Conservation (phyloP, 768 basidiomycete genomes). For the Suillus clintonianus region DNA sequence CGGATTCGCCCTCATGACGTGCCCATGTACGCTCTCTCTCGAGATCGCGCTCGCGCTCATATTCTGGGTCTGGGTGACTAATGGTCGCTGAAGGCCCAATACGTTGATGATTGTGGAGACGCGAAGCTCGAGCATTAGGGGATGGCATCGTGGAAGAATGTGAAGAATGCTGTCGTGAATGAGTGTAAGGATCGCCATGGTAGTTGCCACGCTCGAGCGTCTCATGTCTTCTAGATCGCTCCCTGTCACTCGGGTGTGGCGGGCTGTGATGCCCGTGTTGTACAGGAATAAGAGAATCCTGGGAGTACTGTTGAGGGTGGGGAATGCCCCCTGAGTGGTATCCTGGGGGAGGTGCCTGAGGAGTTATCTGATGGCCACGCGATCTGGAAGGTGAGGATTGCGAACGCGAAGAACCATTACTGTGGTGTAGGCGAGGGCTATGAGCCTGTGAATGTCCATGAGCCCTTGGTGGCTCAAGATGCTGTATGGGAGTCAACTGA, state of each 20-base stretch:
- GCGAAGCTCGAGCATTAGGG: constrained; percentile 38
- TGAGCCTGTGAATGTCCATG: constrained; percentile 38
- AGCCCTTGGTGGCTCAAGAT: constrained; percentile 34
- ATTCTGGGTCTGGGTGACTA: constrained; percentile 38
- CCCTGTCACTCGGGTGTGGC: constrained; percentile 43
- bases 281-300: constrained; percentile 45
- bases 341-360: constrained; percentile 29
- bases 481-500: constrained; percentile 47
- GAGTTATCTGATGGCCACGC: constrained; percentile 45
- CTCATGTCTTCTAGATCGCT: constrained; percentile 52
- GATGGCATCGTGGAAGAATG: constrained; percentile 35
- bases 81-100: constrained; percentile 63
- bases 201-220: constrained; percentile 40
- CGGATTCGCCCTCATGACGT: constrained; percentile 40
- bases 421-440: constrained; percentile 45
- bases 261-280: constrained; percentile 54
- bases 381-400: constrained; percentile 51
- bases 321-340: constrained; percentile 39
- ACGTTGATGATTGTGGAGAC: constrained; percentile 67
- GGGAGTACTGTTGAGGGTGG: constrained; percentile 46
- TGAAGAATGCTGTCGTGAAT: constrained; percentile 32
- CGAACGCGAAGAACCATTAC: constrained; percentile 46
- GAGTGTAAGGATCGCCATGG: constrained; percentile 35
- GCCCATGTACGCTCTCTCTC: constrained; percentile 45
- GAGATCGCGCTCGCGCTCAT: constrained; percentile 46